Conservation (phyloP, 768 basidiomycete genomes). For the Mycena haematopus region DNA sequence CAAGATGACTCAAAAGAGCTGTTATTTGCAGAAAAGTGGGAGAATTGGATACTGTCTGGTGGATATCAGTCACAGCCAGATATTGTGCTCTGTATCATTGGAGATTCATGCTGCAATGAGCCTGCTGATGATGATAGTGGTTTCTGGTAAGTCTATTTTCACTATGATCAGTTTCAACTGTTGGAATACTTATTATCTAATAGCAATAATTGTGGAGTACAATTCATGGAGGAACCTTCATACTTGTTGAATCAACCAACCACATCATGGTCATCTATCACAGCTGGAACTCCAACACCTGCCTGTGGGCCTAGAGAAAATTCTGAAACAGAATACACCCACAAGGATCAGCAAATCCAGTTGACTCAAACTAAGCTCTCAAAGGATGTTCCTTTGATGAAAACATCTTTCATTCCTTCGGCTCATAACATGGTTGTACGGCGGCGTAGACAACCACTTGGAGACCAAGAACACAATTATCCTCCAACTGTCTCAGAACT, state of each 20-base stretch:
- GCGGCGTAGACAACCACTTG: neutral
- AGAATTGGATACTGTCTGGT: neutral
- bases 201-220: neutral
- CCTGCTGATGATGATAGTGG: neutral
- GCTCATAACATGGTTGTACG: constrained; percentile 1
- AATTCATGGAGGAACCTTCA: neutral
- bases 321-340: no score
- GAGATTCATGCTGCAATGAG: neutral
- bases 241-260: neutral
- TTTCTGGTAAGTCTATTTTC: neutral
- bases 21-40: neutral
- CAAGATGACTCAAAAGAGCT: neutral
- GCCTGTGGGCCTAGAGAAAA: no score
- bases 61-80: neutral
- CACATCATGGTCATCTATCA: neutral
- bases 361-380: neutral
- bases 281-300: neutral
- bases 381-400: neutral
- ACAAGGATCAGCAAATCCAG: neutral
- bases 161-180: no score
- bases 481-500: neutral
- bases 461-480: neutral
- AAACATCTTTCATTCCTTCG: neutral
- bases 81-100: neutral
- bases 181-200: neutral